Conservation (phyloP, 768 basidiomycete species). For the Kwoniella dejecticola region DNA sequence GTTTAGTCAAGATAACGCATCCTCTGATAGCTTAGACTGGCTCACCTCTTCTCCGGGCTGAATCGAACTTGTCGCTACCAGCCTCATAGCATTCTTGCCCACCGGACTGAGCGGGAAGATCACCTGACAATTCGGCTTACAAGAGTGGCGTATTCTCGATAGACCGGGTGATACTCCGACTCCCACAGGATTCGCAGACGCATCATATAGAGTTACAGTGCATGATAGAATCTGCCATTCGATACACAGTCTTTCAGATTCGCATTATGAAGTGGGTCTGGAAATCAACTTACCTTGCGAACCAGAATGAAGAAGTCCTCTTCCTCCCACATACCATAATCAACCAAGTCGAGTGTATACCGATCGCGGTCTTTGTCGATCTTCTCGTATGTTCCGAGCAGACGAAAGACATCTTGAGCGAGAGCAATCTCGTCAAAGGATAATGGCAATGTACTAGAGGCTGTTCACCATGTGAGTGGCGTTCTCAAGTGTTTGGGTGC, state of each 20-base stretch:
- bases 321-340: too few relatives aligned
- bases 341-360: too few relatives aligned
- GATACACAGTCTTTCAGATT: too few relatives aligned
- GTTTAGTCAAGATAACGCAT: too few relatives aligned
- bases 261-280: neutral
- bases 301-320: neutral
- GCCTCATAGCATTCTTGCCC: neutral
- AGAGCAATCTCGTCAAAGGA: too few relatives aligned
- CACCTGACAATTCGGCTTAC: slow-evolving; percentile 3
- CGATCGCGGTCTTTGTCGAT: too few relatives aligned
- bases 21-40: neutral
- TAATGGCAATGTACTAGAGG: too few relatives aligned
- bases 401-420: too few relatives aligned
- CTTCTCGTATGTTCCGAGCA: too few relatives aligned
- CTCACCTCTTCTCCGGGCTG: slow-evolving; percentile 8
- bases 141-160: slow-evolving; percentile 4
- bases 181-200: neutral
- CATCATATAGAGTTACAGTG: neutral
- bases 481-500: too few relatives aligned
- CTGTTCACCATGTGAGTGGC: too few relatives aligned
- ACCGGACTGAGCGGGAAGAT: neutral
- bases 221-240: neutral
- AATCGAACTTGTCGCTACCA: neutral
- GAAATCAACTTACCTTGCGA: neutral
- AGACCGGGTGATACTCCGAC: neutral